These are phyloP conservation scores for Pulveroboletus sp. DNA, from an alignment of 768 basidiomycete genomes.

Conservation along the genomic window DNA sequence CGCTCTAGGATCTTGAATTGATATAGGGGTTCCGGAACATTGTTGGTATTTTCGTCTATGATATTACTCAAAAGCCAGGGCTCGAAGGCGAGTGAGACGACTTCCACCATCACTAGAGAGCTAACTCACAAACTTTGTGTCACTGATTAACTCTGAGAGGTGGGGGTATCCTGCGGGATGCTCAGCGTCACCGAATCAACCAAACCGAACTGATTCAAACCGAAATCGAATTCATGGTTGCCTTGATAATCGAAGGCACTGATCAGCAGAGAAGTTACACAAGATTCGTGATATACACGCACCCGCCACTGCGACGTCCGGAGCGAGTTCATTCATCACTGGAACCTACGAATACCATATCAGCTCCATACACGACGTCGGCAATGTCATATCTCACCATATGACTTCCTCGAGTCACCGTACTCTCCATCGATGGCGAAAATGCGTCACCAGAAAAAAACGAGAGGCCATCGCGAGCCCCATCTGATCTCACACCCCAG, in stretches of 20 bases:
- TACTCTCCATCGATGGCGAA: conserved; percentile 77
- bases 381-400: conserved; percentile 50
- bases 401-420: conserved; percentile 82
- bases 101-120: too few relatives aligned
- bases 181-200: too few relatives aligned
- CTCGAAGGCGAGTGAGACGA: too few relatives aligned
- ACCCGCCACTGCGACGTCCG: conserved; percentile 78
- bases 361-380: background rate
- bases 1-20: too few relatives aligned
- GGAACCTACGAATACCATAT: conserved; percentile 61
- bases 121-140: conserved; percentile 63
- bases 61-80: too few relatives aligned
- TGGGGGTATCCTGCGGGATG: conserved; percentile 49
- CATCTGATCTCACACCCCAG: conserved; percentile 56
- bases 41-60: too few relatives aligned
- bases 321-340: conserved; percentile 68
- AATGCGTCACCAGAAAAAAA: conserved; percentile 89
- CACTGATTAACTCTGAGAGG: conserved; percentile 58
- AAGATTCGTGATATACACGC: too few relatives aligned
- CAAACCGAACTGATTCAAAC: too few relatives aligned
- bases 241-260: conserved; percentile 47
- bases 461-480: conserved; percentile 61
- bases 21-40: too few relatives aligned
- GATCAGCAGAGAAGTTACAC: too few relatives aligned
- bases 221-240: conserved; percentile 89